phyloP scores from a whole-genome alignment of 2,329 filamentous ascomycete species.

The Sarocladiaceae sp. region DNA sequence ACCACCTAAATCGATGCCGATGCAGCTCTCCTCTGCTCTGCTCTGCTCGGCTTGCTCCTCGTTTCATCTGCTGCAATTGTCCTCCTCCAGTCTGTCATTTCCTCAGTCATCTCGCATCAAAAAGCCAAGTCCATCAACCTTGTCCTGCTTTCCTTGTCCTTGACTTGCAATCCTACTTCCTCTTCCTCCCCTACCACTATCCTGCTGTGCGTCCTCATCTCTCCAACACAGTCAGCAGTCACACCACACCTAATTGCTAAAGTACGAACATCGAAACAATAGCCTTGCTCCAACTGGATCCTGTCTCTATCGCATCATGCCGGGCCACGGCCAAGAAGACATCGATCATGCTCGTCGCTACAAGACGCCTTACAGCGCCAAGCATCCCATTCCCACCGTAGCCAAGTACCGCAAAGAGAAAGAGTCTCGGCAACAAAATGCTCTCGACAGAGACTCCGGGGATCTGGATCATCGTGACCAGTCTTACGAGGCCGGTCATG shows the following conservation, averaged over 20 bases:
- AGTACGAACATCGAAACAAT: neutral
- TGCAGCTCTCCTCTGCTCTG: neutral
- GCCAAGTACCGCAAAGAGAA: constrained; percentile 41
- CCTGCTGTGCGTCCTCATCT: neutral
- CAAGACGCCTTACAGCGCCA: constrained; percentile 34
- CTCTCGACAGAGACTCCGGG: constrained; percentile 23
- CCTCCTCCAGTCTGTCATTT: neutral
- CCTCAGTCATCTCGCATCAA: too few species aligned
- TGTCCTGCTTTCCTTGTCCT: too few species aligned
- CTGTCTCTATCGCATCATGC: constrained; percentile 6
- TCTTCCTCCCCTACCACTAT: neutral
- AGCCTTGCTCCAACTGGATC: neutral
- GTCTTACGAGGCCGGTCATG: constrained; percentile 13
- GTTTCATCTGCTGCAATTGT: neutral
- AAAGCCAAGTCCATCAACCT: too few species aligned
- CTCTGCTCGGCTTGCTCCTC: neutral
- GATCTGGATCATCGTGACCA: constrained; percentile 13
- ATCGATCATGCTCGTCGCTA: constrained; percentile 31
- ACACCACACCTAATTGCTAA: too few species aligned
- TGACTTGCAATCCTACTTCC: too few species aligned
- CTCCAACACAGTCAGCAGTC: neutral
- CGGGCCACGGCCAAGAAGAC: constrained; percentile 23
- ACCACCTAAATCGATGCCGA: constrained; percentile 3
- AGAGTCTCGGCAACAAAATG: constrained; percentile 34
- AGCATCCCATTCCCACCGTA: constrained; percentile 41